Evolutionary conservation across 75 land plant species (phyloP).

Genomic region (Picea sitchensis): DNA sequence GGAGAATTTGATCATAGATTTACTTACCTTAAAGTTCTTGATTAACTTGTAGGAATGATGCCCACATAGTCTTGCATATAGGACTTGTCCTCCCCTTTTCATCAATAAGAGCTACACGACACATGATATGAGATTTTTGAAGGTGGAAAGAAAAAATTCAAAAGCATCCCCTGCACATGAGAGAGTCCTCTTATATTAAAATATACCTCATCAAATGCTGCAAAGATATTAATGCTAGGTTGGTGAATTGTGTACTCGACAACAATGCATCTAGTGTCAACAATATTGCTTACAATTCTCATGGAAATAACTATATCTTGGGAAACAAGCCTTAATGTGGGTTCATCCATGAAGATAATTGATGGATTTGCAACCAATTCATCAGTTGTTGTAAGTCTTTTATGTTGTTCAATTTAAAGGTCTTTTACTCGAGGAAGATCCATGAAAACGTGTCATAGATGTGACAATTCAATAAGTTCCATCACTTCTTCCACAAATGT

Average conservation of each 20-base stretch:
- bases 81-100: slow-evolving; percentile 59
- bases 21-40: slow-evolving; percentile 39
- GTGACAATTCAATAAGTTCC: slow-evolving; percentile 52
- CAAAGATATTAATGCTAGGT: slow-evolving; percentile 69
- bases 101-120: slow-evolving; percentile 36
- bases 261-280: slow-evolving; percentile 60
- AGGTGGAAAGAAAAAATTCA: too few species aligned
- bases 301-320: slow-evolving; percentile 64
- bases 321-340: too few species aligned
- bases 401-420: slow-evolving; percentile 53
- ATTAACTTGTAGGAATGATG: slow-evolving; percentile 37
- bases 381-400: slow-evolving; percentile 60
- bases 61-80: slow-evolving; percentile 53
- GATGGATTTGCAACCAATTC: slow-evolving; percentile 63
- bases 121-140: too few species aligned
- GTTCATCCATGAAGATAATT: too few species aligned
- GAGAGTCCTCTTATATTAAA: too few species aligned
- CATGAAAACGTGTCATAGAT: slow-evolving; percentile 36
- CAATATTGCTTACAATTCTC: slow-evolving; percentile 68
- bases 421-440: slow-evolving; percentile 57
- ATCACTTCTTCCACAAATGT: slow-evolving; percentile 64
- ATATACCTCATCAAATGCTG: slow-evolving; percentile 67
- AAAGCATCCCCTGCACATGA: too few species aligned
- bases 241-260: slow-evolving; percentile 75
- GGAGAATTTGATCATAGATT: too few species aligned